Evolutionary conservation across 2,329 filamentous ascomycete genomes (phyloP), one percentile per base, ranked within the genome.

Genomic region (Amphichorda felina): DNA sequence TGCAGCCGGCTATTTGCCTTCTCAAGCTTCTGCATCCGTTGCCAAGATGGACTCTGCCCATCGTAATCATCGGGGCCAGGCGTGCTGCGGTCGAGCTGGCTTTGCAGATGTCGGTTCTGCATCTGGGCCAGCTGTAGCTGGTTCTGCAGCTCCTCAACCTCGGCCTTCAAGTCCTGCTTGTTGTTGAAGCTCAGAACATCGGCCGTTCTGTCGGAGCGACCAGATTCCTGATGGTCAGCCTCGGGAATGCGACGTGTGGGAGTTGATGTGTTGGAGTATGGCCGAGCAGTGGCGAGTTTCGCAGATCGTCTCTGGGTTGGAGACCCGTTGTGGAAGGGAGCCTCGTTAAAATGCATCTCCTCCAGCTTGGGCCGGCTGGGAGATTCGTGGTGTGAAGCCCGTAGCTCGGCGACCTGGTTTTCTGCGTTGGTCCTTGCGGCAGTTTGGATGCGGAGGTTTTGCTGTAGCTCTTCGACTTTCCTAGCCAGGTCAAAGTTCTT

Each of bases 61-160:
- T 89, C 82, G 21, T 49, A 53, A 54, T 66, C 75, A 25, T 83
- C 79, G 17, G 70, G 70, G 5, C 60, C 61, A 3, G 79, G 75
- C 0, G 75, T 78, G 8, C 63, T 63, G 32, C 82, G 75, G 27
- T 89, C 82, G 29, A 95, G 64, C 52, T 95, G 87, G 50, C 76
- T 87, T 52, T 94, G 84, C 5, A 96, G 73, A 50, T 96, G 88
- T 24, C 83, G 79, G 57, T 94, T 95, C 48, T 93, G 84, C 85
- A 96, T 94, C 56, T 95, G 82, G 4, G 82, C 79, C 54, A 96
- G 75, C 51, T 96, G 89, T 35, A 96, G 72, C 54, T 94, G 86
- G 53, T 93, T 95, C 54, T 95, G 89, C 18, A 94, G 70, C 56
- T 94, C 79, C 54, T 96, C 89, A 10, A 95, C 68, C 49, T 96